Base-by-base conservation (phyloP, 2,329 filamentous ascomycete species). In the Tympanopsis confertula region DNA sequence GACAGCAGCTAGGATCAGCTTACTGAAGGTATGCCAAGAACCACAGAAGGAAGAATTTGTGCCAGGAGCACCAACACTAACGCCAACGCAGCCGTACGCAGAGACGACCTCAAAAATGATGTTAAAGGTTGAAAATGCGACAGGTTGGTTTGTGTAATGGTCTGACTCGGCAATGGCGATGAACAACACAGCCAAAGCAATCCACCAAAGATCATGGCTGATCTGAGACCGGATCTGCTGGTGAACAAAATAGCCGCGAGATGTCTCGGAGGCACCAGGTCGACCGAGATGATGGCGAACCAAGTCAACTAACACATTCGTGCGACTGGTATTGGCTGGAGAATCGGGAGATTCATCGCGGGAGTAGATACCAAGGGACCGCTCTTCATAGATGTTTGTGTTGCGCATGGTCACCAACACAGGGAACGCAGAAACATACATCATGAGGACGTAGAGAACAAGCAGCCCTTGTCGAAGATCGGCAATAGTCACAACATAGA, bases 381-480 rank as follows among this genome's bases (percentile, higher is more conserved):
- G 65, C 48, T 85, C 78, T 50, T 84, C 79, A 49, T 85, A 85
- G 20, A 82, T 73, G 48, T 84, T 84, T 28, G 78, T 80, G 50
- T 78, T 74, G 19, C 79, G 70, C 57, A 80, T 72, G 1, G 71
- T 75, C 41, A 80, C 74, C 19, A 72, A 68, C 17, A 79, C 67
- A 0, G 77, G 76, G 42, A 76, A 79, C 2, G 68, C 71, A 1
- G 74, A 74, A 30, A 80, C 71, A 52, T 80, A 81, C 72, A 80
- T 80, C 62, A 78, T 76, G 39, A 79, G 65, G 12, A 78, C 61
- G 46, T 76, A 79, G 2, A 74, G 54, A 1, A 80, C 63, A 41
- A 78, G 69, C 3, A 79, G 59, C 2, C 71, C 74, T 14, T 32
- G 33, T 15, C 55, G 50, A 1, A 75, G 59, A 1, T 65, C 58